Base-by-base conservation (phyloP, 345 rosid genomes). In the Linum trigynum region DNA sequence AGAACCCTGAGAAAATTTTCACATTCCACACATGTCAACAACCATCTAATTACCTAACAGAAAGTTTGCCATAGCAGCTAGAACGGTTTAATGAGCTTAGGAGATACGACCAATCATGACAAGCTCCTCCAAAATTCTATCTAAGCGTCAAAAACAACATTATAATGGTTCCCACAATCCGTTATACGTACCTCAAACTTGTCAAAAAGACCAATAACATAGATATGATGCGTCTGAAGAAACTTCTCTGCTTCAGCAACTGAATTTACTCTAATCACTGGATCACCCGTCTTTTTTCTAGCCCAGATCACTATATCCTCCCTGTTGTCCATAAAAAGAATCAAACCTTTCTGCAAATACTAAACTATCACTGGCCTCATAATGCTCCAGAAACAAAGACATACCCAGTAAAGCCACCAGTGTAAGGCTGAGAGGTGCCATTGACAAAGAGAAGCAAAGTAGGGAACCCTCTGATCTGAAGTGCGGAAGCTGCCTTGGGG, bases 341-440 rank as follows among this genome's bases (percentile, higher is more conserved):
- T 61, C 73, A 58, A 35, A 6, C 2, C 37, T 11, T 15, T 38
- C 10, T 35, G 51, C 0, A 37, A 72, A 17, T 55, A 42, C 41
- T 61, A 39, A 43, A 39, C 17, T 14, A 12, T 37, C 9, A 41
- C 5, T 4, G 9, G 6, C 7, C 56, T 42, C 61, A 38, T 45
- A 45, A 40, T 3, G 1, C 7, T 16, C 37, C 3, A 38, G 39
- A 57, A 63, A 39, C 4, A 11, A 38, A 35, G 16, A 77, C 89
- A 76, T 84, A 88, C 96, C 84, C 82, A 7, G 90, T 72, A 66
- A 77, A 88, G 84, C 94, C 96, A 72, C 98, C 91, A 4, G 80
- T 76, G 69, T 81, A 88, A 65, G 75, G 59, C 72, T 73, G 84
- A 79, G 96, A 76, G 65, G 71, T 79, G 14, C 96, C 90, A 64